Evolutionary conservation across 2,329 filamentous ascomycete species (phyloP).

Genomic region (Chaetomium strumarium): DNA sequence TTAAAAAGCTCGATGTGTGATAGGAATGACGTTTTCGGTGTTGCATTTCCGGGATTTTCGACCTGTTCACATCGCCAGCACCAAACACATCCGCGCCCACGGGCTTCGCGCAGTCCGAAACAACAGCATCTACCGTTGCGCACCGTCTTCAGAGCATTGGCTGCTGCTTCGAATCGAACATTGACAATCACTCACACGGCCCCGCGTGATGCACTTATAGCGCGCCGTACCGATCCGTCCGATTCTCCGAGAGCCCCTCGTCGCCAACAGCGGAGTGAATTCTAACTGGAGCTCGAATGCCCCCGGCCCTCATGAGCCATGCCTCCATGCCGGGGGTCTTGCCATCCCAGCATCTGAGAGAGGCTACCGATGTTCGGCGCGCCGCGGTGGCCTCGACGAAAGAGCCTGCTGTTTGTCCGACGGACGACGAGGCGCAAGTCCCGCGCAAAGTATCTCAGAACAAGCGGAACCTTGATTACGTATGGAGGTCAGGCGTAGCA

Average conservation of each 20-base stretch:
- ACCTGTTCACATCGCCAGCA: background rate
- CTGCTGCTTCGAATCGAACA: background rate
- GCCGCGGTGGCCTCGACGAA: constrained; percentile 29
- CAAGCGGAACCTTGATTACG: constrained; percentile 75
- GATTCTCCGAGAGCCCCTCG: background rate
- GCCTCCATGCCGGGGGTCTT: constrained; percentile 51
- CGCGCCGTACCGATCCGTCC: background rate
- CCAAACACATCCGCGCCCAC: background rate
- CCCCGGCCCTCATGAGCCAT: constrained; percentile 51
- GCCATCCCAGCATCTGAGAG: constrained; percentile 35
- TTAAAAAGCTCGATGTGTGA: constrained; percentile 11
- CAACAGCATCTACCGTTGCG: background rate
- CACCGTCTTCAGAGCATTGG: background rate
- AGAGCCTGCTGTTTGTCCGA: constrained; percentile 41
- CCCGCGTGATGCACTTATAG: constrained; percentile 14
- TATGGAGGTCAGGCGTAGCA: constrained; percentile 75
- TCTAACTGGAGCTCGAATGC: constrained; percentile 40
- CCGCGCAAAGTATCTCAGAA: constrained; percentile 46
- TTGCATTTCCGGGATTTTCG: constrained; percentile 18
- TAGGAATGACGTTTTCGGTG: constrained; percentile 22
- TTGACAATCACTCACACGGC: background rate
- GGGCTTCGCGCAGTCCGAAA: background rate
- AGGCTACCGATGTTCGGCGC: constrained; percentile 14
- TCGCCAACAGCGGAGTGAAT: constrained; percentile 15
- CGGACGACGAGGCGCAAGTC: constrained; percentile 47